phyloP scores from a whole-genome alignment of 169 alveolate genomes.

The Besnoitia besnoiti region DNA sequence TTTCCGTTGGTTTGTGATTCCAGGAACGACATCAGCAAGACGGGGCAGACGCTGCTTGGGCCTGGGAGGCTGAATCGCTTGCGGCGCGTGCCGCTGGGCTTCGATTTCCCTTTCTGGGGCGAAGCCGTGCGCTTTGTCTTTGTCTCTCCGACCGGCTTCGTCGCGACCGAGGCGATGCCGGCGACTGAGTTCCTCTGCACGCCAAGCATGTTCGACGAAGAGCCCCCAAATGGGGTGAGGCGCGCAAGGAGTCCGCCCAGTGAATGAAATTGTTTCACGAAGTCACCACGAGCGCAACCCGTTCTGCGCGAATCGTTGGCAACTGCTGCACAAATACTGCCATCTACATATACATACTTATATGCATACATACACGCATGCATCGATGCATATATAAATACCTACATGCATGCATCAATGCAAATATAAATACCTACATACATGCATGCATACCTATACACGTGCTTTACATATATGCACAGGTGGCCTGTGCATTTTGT shows the following conservation, averaged over 20 bases:
- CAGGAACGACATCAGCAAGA: background rate
- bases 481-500: too few relatives aligned
- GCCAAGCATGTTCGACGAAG: background rate
- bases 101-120: constrained; percentile 33
- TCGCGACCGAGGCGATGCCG: background rate
- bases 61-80: background rate
- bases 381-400: too few relatives aligned
- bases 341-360: too few relatives aligned
- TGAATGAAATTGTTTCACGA: too few relatives aligned
- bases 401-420: background rate
- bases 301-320: too few relatives aligned
- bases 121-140: background rate
- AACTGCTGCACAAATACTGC: too few relatives aligned
- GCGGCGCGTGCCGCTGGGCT: background rate
- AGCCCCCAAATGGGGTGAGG: constrained; percentile 28
- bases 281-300: too few relatives aligned
- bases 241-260: background rate
- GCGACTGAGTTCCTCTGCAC: background rate
- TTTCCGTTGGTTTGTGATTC: background rate
- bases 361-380: too few relatives aligned
- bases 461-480: too few relatives aligned
- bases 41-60: constrained; percentile 1
- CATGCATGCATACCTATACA: background rate
- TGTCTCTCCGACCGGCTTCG: constrained; percentile 9
- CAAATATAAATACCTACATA: background rate